These are phyloP conservation scores for Botrytis pseudocinerea DNA, from an alignment of 2,329 filamentous ascomycete genomes.

Conservation along the genomic window DNA sequence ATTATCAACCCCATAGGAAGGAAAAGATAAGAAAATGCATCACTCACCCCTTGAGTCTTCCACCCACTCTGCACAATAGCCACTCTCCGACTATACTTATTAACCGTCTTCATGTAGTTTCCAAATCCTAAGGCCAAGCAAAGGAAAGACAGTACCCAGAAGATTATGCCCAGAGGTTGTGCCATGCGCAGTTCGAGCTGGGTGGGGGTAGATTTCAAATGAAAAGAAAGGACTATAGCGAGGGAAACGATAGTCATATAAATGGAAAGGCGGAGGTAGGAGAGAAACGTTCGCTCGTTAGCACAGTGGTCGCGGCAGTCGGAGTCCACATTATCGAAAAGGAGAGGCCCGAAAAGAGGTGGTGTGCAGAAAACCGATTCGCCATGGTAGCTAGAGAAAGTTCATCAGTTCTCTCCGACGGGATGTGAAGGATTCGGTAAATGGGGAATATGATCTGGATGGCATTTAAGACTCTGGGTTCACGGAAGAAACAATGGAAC, in stretches of 20 bases:
- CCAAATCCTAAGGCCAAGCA: constrained; percentile 75
- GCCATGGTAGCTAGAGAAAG: constrained; percentile 26
- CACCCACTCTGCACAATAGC: constrained; percentile 92
- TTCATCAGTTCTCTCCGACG: background rate
- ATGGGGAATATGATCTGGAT: background rate
- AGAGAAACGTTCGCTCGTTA: constrained; percentile 69
- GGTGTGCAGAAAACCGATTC: constrained; percentile 34
- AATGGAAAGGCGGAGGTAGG: constrained; percentile 83
- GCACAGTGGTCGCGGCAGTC: constrained; percentile 61
- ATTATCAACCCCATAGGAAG: background rate
- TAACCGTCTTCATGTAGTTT: constrained; percentile 83
- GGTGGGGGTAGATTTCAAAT: constrained; percentile 74
- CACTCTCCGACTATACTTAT: constrained; percentile 73
- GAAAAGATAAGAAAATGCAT: constrained; percentile 9
- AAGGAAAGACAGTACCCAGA: constrained; percentile 79
- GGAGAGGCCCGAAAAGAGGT: constrained; percentile 51
- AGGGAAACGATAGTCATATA: constrained; percentile 90
- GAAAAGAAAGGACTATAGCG: constrained; percentile 91
- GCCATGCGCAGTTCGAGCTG: constrained; percentile 73
- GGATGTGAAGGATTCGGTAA: background rate
- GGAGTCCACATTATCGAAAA: constrained; percentile 67
- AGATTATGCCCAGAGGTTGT: constrained; percentile 79
- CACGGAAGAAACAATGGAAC: background rate
- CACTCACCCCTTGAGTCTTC: constrained; percentile 77
- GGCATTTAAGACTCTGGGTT: background rate